Evolutionary conservation across 2,329 filamentous ascomycete genomes (phyloP).

Genomic region (Ampelomyces quisqualis): DNA sequence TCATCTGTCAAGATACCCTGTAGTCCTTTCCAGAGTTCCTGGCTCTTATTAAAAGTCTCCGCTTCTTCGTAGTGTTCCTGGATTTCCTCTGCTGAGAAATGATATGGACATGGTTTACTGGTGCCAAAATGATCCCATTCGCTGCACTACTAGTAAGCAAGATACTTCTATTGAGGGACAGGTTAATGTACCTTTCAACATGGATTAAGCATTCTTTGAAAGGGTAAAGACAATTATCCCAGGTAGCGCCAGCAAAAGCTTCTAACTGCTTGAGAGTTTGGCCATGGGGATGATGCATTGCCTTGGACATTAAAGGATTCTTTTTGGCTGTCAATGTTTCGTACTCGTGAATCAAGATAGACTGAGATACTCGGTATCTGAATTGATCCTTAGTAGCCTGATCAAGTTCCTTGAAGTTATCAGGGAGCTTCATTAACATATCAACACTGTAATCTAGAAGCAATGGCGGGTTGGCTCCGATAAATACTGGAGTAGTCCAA

Average conservation of each 20-base stretch:
- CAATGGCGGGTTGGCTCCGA: constrained; percentile 26
- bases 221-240: constrained; percentile 26
- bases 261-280: constrained; percentile 32
- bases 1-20: constrained; percentile 26
- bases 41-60: constrained; percentile 25
- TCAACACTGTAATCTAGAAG: constrained; percentile 29
- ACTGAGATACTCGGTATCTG: constrained; percentile 29
- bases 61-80: constrained; percentile 24
- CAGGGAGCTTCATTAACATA: constrained; percentile 30
- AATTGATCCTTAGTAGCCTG: constrained; percentile 22
- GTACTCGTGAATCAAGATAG: constrained; percentile 25
- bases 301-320: constrained; percentile 29
- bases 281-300: constrained; percentile 25
- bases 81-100: constrained; percentile 27
- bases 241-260: constrained; percentile 29
- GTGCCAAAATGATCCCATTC: constrained; percentile 25
- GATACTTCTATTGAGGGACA: background rate
- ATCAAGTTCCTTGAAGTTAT: constrained; percentile 28
- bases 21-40: constrained; percentile 25
- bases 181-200: constrained; percentile 21
- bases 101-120: constrained; percentile 27
- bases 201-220: constrained; percentile 26
- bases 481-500: constrained; percentile 23
- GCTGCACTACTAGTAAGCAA: constrained; percentile 17
- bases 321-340: constrained; percentile 23